These are phyloP conservation scores for Pythium guiyangense DNA, from an alignment of 352 stramenopile genomes.

Conservation along the genomic window DNA sequence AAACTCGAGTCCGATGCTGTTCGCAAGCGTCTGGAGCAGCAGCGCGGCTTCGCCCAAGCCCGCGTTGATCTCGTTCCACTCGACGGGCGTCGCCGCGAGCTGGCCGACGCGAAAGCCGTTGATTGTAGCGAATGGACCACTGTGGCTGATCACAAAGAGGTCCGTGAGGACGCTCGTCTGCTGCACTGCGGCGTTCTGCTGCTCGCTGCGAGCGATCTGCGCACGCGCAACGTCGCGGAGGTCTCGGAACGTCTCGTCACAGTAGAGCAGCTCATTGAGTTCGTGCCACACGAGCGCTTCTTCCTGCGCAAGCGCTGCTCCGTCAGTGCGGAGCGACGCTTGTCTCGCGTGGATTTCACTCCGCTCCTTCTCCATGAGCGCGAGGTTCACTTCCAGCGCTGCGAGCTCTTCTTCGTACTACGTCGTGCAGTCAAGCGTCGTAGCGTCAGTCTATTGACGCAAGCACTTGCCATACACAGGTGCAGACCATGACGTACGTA, in stretches of 20 bases:
- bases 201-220: slow-evolving; percentile 54
- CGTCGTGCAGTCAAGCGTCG: neutral
- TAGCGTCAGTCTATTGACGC: neutral
- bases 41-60: slow-evolving; percentile 71
- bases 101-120: slow-evolving; percentile 82
- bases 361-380: slow-evolving; percentile 70
- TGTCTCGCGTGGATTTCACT: slow-evolving; percentile 43
- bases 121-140: slow-evolving; percentile 75
- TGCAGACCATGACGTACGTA: slow-evolving; percentile 41
- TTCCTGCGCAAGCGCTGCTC: slow-evolving; percentile 39
- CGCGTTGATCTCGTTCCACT: slow-evolving; percentile 90
- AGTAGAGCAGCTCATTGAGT: slow-evolving; percentile 48
- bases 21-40: slow-evolving; percentile 58
- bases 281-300: slow-evolving; percentile 52
- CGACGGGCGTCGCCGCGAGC: slow-evolving; percentile 42
- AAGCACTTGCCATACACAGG: neutral
- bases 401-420: slow-evolving; percentile 70
- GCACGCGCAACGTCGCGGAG: slow-evolving; percentile 50
- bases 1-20: slow-evolving; percentile 58
- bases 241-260: slow-evolving; percentile 44
- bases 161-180: slow-evolving; percentile 66
- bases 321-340: slow-evolving; percentile 41
- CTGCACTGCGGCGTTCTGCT: slow-evolving; percentile 31
- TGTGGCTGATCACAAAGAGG: slow-evolving; percentile 73
- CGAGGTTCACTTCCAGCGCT: slow-evolving; percentile 52